Percentiles rank a stretch among this genome's conserved stretches.
phyloP scores from a whole-genome alignment of 1,284 basidiomycete species.

The Papiliotrema nemorosa region DNA sequence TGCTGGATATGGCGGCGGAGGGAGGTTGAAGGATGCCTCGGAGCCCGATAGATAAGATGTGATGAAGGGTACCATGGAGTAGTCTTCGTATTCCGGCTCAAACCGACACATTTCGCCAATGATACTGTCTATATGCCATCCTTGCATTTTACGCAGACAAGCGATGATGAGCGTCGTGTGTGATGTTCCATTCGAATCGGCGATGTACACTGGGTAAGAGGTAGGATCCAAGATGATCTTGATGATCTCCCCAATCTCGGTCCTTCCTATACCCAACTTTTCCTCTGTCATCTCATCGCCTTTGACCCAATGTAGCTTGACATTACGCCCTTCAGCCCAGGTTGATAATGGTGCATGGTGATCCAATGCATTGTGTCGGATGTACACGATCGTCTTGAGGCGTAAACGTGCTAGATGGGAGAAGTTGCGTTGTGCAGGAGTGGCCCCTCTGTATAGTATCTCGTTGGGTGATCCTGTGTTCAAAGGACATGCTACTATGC shows the following conservation, averaged over 20 bases:
- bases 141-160: constrained; percentile 42
- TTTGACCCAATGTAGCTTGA: constrained; percentile 37
- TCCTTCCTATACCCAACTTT: constrained; percentile 38
- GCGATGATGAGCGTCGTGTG: constrained; percentile 44
- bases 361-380: constrained; percentile 53
- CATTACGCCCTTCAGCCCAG: constrained; percentile 27
- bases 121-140: constrained; percentile 42
- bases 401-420: constrained; percentile 47
- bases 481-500: constrained; percentile 12
- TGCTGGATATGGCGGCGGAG: constrained; percentile 34
- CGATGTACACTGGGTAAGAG: constrained; percentile 42
- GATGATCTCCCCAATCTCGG: constrained; percentile 36
- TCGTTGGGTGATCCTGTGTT: constrained; percentile 6
- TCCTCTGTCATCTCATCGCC: constrained; percentile 44
- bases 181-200: constrained; percentile 42
- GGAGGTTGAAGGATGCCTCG: constrained; percentile 24
- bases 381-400: constrained; percentile 57
- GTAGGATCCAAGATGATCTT: constrained; percentile 38
- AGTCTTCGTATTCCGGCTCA: constrained; percentile 43
- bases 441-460: constrained; percentile 39
- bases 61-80: constrained; percentile 38
- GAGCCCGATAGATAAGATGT: constrained; percentile 29
- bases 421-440: constrained; percentile 37
- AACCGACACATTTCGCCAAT: constrained; percentile 42
- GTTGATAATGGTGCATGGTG: constrained; percentile 21